Base-by-base conservation (phyloP, 805 yeast genomes). In the Kluyveromyces nonfermentans region DNA sequence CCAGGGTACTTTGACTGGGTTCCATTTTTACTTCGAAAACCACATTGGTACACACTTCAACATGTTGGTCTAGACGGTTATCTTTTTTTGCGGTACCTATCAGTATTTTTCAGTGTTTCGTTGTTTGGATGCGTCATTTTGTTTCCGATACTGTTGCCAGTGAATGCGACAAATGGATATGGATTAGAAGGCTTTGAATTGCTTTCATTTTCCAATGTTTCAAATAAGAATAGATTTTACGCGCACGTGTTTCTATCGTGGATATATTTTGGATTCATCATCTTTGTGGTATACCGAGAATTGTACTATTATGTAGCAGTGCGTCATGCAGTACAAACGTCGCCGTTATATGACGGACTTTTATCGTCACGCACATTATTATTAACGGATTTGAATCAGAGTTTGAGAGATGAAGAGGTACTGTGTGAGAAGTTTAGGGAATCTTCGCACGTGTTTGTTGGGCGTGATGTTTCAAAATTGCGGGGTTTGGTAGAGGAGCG, bases 211-310 rank as follows among this genome's bases (percentile, higher is more conserved):
- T 69, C 85, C 25, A 82, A 84, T 52, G 78, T 82, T 28, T 68
- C 64, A 14, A 68, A 80, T 59, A 78, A 77, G 58, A 75, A 80
- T 69, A 71, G 85, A 62, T 73, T 71, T 43, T 80, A 75, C 60
- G 93, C 90, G 7, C 88, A 84, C 54, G 80, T 81, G 6, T 84
- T 85, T 56, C 56, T 82, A 43, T 80, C 88, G 16, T 84, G 93
- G 93, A 50, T 76, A 22, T 78, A 74, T 56, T 84, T 81, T 58
- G 88, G 86, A 6, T 46, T 72, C n/a, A 70, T 80, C 33, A 65
- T 82, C 28, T 83, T 74, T 59, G 69, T 78, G 45, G 77, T 85
- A 47, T 85, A 82, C 70, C 77, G 81, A 55, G 94, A 85, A 64
- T 65, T 85, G 67, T 76, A 78, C 18, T 82, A 75, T 63, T 85